Base-by-base conservation (phyloP, 352 stramenopile genomes). In the Phytophthora chlamydospora region DNA sequence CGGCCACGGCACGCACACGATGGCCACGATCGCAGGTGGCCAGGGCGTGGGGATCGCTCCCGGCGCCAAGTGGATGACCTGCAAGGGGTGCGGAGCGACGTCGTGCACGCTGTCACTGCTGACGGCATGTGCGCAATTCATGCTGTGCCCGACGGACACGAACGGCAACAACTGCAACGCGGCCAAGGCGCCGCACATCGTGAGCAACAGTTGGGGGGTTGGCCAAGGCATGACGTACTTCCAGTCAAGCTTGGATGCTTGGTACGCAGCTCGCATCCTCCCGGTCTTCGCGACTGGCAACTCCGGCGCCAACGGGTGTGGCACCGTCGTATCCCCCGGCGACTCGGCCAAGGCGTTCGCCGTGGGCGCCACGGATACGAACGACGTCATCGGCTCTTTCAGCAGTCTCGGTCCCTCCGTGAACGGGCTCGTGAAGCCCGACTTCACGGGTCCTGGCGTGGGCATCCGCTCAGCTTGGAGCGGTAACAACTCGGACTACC, bases 141-240 rank as follows among this genome's bases (percentile, higher is more conserved):
- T 90, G 44, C 4, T 84, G 50, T 90, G 80, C 52, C 80, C 80
- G 11, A 88, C 75, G 3, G 69, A 85, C 44, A 69, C 68, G 39
- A 71, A 80, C 36, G 80, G 78, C 40, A 72, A 73, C 49, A 78
- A 83, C 59, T 66, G 55, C 17, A 68, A 86, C 31, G 67, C 75
- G 24, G 65, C 73, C 6, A 83, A 86, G 43, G 64, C 71, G 0
- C 78, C 78, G 6, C 66, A 83, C 40, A 66, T 88, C 5, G 68
- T 88, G 13, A 88, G 68, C 74, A 86, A 86, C 44, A 86, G 75
- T 58, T 88, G 78, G 78, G 75, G 71, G 8, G 64, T 17, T 9
- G 51, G 54, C 0, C 69, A 69, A 40, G 76, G 71, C 17, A 58
- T 73, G 32, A 66, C 53, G 9, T 75, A 71, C 44, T 84, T 78